A percentile compares a stretch with the other conserved stretches of the same genome.
Conservation (phyloP, 108 stramenopile species). For the Cyclotella atomus region DNA sequence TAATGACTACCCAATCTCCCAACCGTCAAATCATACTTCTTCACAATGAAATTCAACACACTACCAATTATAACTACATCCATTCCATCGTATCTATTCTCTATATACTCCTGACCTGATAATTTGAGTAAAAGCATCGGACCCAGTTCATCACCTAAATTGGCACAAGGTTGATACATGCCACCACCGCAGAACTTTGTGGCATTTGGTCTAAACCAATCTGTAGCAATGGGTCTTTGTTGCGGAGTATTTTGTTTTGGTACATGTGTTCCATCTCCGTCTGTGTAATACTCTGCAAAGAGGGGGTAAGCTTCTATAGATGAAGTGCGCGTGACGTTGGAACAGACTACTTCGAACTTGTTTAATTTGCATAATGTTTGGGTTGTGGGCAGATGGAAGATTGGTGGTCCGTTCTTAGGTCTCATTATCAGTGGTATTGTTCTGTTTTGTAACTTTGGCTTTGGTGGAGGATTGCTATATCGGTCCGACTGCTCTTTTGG, state of each 20-base stretch:
- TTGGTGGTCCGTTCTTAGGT: not conserved
- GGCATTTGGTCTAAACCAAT: slow-evolving; percentile 1
- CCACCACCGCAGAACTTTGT: not conserved
- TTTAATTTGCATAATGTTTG: not conserved
- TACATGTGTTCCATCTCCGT: not conserved
- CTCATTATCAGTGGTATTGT: not conserved
- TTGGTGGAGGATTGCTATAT: not conserved
- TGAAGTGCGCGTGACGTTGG: not conserved
- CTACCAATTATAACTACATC: slow-evolving; percentile 19
- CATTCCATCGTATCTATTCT: slow-evolving; percentile 11
- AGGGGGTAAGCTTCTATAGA: not conserved
- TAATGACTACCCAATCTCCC: not conserved
- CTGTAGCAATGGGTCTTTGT: not conserved
- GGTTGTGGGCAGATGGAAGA: not conserved
- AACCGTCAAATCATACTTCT: slow-evolving; percentile 5
- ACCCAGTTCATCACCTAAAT: slow-evolving; percentile 22
- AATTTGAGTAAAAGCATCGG: slow-evolving; percentile 1
- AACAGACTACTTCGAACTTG: not conserved
- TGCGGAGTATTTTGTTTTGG: not conserved
- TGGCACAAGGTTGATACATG: slow-evolving; percentile 14
- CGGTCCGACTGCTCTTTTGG: not conserved
- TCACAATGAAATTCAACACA: slow-evolving; percentile 17
- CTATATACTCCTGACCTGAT: slow-evolving; percentile 3
- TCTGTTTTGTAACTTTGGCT: not conserved
- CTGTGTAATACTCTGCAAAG: not conserved